A percentile compares a stretch with the other conserved stretches of the same genome.
These are phyloP conservation scores for Trichoderma sp. DNA, from an alignment of 2,329 filamentous ascomycete species.

Conservation along the genomic window DNA sequence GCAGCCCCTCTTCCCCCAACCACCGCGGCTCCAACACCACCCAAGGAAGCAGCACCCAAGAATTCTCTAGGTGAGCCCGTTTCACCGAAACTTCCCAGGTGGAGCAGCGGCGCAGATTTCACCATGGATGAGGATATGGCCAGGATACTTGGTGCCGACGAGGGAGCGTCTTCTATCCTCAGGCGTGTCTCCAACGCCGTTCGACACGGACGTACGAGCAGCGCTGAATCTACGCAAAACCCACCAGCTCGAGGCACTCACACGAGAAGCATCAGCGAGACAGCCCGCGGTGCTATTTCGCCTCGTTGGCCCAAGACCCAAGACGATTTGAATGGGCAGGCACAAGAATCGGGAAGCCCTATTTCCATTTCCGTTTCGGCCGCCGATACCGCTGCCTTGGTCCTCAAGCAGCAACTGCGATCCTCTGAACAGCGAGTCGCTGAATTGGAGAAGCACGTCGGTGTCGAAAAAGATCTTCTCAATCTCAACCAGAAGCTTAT, in stretches of 20 bases:
- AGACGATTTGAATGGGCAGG: constrained; percentile 53
- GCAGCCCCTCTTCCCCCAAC: constrained; percentile 56
- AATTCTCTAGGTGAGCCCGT: constrained; percentile 43
- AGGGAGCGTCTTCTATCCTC: constrained; percentile 76
- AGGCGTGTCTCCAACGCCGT: constrained; percentile 91
- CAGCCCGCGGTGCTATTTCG: constrained; percentile 64
- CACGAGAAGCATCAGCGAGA: constrained; percentile 65
- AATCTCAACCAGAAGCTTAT: constrained; percentile 83
- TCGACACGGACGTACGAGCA: constrained; percentile 87
- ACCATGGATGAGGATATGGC: constrained; percentile 96
- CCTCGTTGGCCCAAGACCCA: constrained; percentile 72
- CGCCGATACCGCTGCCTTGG: constrained; percentile 61
- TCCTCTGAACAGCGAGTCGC: constrained; percentile 82
- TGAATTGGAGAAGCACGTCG: constrained; percentile 81
- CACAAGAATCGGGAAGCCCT: constrained; percentile 71
- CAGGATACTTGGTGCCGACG: constrained; percentile 78
- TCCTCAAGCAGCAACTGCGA: constrained; percentile 74
- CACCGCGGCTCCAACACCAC: constrained; percentile 37
- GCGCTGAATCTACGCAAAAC: constrained; percentile 60
- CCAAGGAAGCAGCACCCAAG: constrained; percentile 52
- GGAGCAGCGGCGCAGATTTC: constrained; percentile 82
- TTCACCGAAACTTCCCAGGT: constrained; percentile 70
- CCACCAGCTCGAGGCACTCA: constrained; percentile 49
- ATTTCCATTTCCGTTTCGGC: constrained; percentile 64
- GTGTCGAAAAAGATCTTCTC: constrained; percentile 64